Percentiles rank a stretch among this genome's conserved stretches.
Conservation (phyloP, 164 flowering plant species). For the Stephania yunnanensis region DNA sequence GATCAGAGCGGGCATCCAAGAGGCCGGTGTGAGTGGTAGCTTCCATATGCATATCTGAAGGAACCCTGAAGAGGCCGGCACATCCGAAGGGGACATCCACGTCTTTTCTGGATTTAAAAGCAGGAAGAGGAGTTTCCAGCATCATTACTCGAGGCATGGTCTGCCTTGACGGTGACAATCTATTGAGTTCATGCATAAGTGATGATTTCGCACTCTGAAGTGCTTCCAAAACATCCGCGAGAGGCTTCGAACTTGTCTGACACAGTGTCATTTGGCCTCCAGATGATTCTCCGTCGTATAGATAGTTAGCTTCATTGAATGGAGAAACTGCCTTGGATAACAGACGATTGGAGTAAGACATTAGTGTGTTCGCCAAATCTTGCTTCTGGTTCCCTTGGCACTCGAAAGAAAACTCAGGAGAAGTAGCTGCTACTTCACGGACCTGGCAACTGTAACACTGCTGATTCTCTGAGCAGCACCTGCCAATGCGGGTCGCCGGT, state of each 20-base stretch:
- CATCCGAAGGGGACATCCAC: constrained; percentile 19
- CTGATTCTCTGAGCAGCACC: constrained; percentile 15
- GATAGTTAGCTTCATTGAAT: constrained; percentile 4
- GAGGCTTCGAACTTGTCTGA: constrained; percentile 20
- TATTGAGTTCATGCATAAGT: constrained; percentile 38
- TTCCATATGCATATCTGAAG: constrained; percentile 12
- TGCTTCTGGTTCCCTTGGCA: constrained; percentile 17
- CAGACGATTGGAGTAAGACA: constrained; percentile 15
- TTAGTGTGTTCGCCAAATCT: constrained; percentile 15
- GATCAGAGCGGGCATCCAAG: constrained; percentile 10
- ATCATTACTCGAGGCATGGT: constrained; percentile 15
- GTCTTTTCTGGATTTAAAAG: constrained; percentile 4
- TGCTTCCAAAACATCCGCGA: constrained; percentile 49
- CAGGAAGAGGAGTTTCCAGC: constrained; percentile 19
- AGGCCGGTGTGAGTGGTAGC: constrained; percentile 1
- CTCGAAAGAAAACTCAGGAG: constrained; percentile 26
- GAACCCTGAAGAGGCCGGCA: constrained; percentile 23
- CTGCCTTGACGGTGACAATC: constrained; percentile 16
- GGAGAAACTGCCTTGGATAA: neutral
- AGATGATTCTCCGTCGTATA: constrained; percentile 13
- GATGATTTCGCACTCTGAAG: constrained; percentile 61
- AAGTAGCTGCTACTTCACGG: constrained; percentile 17
- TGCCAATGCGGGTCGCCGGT: constrained; percentile 16
- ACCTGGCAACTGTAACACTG: constrained; percentile 13
- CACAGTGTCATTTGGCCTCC: constrained; percentile 29